Conservation (phyloP, 2,329 filamentous ascomycete species). For the Alternaria panax region DNA sequence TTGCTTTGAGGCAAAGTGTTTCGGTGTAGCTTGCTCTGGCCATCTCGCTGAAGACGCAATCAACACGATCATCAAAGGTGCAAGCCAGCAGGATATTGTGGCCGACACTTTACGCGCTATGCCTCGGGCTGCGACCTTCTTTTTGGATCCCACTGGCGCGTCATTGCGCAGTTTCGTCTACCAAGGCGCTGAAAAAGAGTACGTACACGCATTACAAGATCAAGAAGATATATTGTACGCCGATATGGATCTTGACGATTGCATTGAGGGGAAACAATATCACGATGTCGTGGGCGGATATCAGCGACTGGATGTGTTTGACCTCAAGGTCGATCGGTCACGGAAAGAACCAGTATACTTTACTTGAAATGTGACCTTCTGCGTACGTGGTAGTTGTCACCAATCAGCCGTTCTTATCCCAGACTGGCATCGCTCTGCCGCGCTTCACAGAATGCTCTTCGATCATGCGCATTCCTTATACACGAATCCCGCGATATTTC, state of each 20-base stretch:
- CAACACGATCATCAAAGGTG: constrained; percentile 41
- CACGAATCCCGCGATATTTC: background rate
- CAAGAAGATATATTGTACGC: constrained; percentile 62
- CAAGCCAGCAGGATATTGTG: constrained; percentile 39
- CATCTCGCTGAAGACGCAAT: constrained; percentile 54
- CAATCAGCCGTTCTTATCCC: background rate
- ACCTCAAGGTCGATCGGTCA: constrained; percentile 57
- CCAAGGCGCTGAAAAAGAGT: constrained; percentile 28
- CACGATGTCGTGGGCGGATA: constrained; percentile 65
- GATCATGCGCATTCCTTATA: background rate
- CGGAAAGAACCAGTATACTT: constrained; percentile 21
- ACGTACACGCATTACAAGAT: constrained; percentile 52
- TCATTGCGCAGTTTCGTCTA: constrained; percentile 51
- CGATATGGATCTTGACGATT: constrained; percentile 59
- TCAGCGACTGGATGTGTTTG: constrained; percentile 63
- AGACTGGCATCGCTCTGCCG: background rate
- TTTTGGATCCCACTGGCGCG: constrained; percentile 60
- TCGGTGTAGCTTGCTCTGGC: constrained; percentile 60
- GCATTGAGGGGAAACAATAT: constrained; percentile 64
- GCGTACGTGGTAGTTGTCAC: no score
- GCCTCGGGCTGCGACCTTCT: constrained; percentile 58
- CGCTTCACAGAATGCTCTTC: background rate
- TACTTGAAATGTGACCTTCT: background rate
- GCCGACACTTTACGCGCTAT: constrained; percentile 47
- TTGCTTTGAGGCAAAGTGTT: constrained; percentile 66